Percentiles rank a stretch among this genome's conserved stretches.
These are phyloP conservation scores for Apiotrichum brassicae DNA, from an alignment of 1,284 basidiomycete genomes.

Conservation along the genomic window DNA sequence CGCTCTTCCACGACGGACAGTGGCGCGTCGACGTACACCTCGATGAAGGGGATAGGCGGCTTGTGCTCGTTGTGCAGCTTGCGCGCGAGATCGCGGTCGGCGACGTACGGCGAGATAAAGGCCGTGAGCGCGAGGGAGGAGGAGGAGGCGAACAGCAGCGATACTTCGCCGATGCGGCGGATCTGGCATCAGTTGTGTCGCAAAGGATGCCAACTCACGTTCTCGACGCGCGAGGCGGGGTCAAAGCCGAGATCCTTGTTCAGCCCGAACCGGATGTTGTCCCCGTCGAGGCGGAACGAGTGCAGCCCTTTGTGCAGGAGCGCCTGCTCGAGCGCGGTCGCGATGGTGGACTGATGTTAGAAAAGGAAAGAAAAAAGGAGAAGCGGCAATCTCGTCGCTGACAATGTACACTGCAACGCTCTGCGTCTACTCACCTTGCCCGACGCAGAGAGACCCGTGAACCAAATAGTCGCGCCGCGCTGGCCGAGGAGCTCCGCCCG, in stretches of 20 bases:
- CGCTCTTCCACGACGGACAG: constrained; percentile 80
- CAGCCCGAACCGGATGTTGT: constrained; percentile 93
- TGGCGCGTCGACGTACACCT: constrained; percentile 92
- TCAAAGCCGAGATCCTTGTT: constrained; percentile 99
- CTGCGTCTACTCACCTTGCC: constrained; percentile 58
- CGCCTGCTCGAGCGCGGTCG: constrained; percentile 93
- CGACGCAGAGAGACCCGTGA: constrained; percentile 86
- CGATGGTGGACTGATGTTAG: constrained; percentile 94
- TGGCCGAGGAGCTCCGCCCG: constrained; percentile 65
- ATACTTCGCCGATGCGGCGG: constrained; percentile 92
- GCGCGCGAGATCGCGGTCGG: constrained; percentile 79
- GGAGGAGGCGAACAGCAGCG: constrained; percentile 87
- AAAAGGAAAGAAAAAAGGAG: no score
- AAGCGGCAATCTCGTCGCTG: no score
- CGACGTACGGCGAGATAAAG: constrained; percentile 96
- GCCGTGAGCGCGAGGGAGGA: constrained; percentile 83
- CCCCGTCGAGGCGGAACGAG: constrained; percentile 89
- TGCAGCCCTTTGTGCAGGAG: constrained; percentile 80
- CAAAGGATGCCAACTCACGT: constrained; percentile 47
- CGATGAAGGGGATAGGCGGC: constrained; percentile 68
- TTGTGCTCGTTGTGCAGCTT: constrained; percentile 65
- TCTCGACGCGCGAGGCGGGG: constrained; percentile 90
- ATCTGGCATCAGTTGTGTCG: constrained; percentile 50
- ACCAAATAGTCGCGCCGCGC: constrained; percentile 83
- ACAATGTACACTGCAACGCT: no score